Base-by-base conservation (phyloP, 2,329 filamentous ascomycete species). In the Curvularia eragrostidis region DNA sequence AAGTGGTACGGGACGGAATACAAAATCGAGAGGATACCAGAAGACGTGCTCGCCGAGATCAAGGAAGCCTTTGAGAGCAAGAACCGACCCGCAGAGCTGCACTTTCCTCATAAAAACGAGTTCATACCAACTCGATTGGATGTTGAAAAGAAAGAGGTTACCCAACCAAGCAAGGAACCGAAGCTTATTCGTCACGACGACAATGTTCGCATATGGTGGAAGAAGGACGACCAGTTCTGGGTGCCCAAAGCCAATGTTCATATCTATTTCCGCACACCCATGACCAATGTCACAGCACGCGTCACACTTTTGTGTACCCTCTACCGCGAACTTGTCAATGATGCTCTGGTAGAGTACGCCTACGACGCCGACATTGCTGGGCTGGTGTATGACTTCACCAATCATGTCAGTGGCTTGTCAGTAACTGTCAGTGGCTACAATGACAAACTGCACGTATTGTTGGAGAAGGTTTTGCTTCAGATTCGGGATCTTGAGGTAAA, bases 1-100 rank as follows among this genome's bases (percentile, higher is more conserved):
- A 92, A 93, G 74, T 99, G 95, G 95, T 99, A 99, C 69, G 94
- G 94, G 8, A 99, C 95, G 0, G 93, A 98, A 71, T 96, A 97
- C 78, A 91, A 87, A 62, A 84, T 89, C 30, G 90, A 96, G 72
- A 89, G 87, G 71, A 91, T 99, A 34, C 88, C 93, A 0, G 74
- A 83, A 13, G 87, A 93, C 18, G 89, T 97, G 67, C 81, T 96
- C 74, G 79, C 83, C 10, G 88, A 91, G 49, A 83, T 97, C 60
- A 82, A 85, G 52, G 78, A 84, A 58, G 91, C 91, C 1, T 82
- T 86, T 28, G 78, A 85, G 1, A 84, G 84, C 42, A 80, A 82
- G 23, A 82, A 86, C 28, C 85, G 91, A 21, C 85, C 91, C 0
- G 71, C 85, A 10, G 88, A 90, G 44, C 81, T 99, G 42, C 91